Conservation (phyloP, 768 basidiomycete species). For the Podaxis mareebaensis region DNA sequence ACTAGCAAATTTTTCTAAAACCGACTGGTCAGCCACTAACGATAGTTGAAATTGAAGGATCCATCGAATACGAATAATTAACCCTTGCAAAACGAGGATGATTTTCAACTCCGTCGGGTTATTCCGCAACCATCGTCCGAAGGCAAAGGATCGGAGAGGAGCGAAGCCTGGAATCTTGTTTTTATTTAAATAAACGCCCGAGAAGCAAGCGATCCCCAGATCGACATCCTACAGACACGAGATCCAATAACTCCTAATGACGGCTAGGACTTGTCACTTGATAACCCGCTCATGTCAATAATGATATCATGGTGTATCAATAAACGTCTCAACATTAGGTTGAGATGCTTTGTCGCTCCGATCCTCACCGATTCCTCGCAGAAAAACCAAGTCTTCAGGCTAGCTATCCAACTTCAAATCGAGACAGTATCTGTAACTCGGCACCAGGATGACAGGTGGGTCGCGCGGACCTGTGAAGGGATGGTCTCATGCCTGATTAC, state of each 20-base stretch:
- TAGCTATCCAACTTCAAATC: not conserved
- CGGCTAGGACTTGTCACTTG: not conserved
- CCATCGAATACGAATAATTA: not conserved
- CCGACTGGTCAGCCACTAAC: not conserved
- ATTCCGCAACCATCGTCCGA: not conserved
- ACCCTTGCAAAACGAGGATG: too few relatives aligned
- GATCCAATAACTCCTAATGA: not conserved
- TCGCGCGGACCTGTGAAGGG: not conserved
- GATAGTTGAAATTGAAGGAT: not conserved
- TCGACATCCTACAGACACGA: not conserved
- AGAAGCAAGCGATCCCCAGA: not conserved
- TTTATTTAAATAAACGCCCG: not conserved
- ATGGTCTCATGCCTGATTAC: not conserved
- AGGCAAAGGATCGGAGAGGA: not conserved
- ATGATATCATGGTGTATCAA: not conserved
- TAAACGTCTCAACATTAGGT: not conserved
- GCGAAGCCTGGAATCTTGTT: not conserved
- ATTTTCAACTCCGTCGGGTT: not conserved
- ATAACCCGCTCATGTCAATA: not conserved
- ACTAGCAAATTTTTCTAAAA: not conserved
- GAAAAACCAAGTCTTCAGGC: not conserved
- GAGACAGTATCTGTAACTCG: slow-evolving; percentile 7
- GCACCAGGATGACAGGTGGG: not conserved
- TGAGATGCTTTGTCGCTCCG: not conserved
- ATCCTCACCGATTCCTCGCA: not conserved